Conservation (phyloP, 768 basidiomycete species). For the Cantharellus anzutake region DNA sequence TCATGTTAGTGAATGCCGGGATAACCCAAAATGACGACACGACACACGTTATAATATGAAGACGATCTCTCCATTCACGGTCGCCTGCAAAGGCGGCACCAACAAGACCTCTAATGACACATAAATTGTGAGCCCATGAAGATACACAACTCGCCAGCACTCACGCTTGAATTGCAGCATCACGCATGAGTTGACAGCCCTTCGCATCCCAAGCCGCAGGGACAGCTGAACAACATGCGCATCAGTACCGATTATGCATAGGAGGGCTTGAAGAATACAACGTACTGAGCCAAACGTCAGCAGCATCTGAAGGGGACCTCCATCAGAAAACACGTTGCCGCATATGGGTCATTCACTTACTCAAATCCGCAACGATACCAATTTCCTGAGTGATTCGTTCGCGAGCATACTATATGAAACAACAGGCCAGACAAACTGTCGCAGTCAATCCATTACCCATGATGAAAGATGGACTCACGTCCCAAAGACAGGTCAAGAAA, state of each 20-base stretch:
- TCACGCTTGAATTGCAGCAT: constrained; percentile 52
- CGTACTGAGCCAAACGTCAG: constrained; percentile 54
- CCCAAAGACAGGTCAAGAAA: constrained; percentile 15
- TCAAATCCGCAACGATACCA: constrained; percentile 68
- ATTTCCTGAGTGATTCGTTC: constrained; percentile 76
- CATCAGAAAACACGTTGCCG: background rate
- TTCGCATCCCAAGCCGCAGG: constrained; percentile 84
- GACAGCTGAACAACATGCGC: constrained; percentile 23
- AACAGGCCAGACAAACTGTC: constrained; percentile 29
- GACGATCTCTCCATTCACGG: constrained; percentile 54
- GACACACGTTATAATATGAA: constrained; percentile 57
- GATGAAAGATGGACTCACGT: background rate
- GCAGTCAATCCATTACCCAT: background rate
- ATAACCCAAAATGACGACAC: background rate
- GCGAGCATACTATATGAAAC: constrained; percentile 74
- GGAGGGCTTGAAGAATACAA: background rate
- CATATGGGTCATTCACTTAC: constrained; percentile 22
- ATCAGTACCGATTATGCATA: background rate
- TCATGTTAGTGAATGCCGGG: background rate
- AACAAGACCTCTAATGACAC: constrained; percentile 33
- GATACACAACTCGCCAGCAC: background rate
- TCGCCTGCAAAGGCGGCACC: constrained; percentile 53
- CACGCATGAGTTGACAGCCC: constrained; percentile 72
- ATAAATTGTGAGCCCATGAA: background rate
- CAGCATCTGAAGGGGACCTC: constrained; percentile 33